Evolutionary conservation across 2,329 filamentous ascomycete species (phyloP).

Genomic region (Trichoderma citrinoviride): DNA sequence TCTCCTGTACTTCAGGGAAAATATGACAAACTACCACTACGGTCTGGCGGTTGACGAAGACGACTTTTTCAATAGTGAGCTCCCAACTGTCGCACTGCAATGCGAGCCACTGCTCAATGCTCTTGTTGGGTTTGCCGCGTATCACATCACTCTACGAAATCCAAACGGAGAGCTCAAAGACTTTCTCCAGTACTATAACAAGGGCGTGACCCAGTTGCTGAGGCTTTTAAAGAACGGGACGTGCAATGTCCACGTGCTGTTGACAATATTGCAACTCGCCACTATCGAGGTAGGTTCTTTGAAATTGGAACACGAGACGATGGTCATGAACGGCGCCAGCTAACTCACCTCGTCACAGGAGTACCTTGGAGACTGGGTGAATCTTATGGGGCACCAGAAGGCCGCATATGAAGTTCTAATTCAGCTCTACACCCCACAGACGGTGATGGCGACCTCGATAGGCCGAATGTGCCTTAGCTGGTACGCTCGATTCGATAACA

Average conservation of each 20-base stretch:
- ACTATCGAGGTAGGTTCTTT: slow-evolving; percentile 76
- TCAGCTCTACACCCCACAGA: slow-evolving; percentile 73
- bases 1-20: slow-evolving; percentile 72
- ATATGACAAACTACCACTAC: slow-evolving; percentile 81
- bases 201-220: slow-evolving; percentile 75
- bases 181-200: slow-evolving; percentile 88
- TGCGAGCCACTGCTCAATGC: slow-evolving; percentile 82
- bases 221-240: slow-evolving; percentile 68
- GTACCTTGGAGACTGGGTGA: slow-evolving; percentile 93
- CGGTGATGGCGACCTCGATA: slow-evolving; percentile 66
- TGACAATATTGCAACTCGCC: slow-evolving; percentile 87
- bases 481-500: slow-evolving; percentile 87
- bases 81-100: slow-evolving; percentile 69
- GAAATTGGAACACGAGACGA: neutral
- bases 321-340: neutral
- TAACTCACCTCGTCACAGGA: slow-evolving; percentile 56
- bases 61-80: slow-evolving; percentile 69
- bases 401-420: slow-evolving; percentile 81
- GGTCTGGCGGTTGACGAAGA: slow-evolving; percentile 68
- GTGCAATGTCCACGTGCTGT: slow-evolving; percentile 69
- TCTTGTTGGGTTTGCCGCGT: slow-evolving; percentile 82
- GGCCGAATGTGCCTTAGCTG: slow-evolving; percentile 76
- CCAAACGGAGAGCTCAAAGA: slow-evolving; percentile 71
- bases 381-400: slow-evolving; percentile 86
- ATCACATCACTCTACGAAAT: slow-evolving; percentile 72